Conservation (phyloP, 768 basidiomycete species). For the Pulveroboletus sp. region DNA sequence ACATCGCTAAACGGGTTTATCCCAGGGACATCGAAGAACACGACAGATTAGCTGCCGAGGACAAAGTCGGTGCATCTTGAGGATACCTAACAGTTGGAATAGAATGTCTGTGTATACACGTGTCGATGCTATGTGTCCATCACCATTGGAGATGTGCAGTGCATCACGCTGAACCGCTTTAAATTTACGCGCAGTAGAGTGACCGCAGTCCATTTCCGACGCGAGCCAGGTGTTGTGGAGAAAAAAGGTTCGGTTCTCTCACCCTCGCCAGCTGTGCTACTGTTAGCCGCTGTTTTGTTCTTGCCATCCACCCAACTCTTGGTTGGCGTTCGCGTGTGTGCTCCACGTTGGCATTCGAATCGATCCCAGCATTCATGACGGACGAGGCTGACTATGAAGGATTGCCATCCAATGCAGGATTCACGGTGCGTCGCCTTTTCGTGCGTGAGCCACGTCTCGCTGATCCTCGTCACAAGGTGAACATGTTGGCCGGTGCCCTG, state of each 20-base stretch:
- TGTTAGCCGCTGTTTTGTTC: not conserved
- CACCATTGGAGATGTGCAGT: too few relatives aligned
- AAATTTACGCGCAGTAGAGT: too few relatives aligned
- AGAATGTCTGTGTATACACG: not conserved
- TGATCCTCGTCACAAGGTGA: constrained; percentile 54
- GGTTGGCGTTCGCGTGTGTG: constrained; percentile 4
- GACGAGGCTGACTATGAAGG: constrained; percentile 62
- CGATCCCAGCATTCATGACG: constrained; percentile 27
- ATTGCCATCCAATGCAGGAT: constrained; percentile 72
- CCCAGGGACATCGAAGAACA: constrained; percentile 74
- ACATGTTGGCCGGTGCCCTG: constrained; percentile 96
- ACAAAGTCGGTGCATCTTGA: constrained; percentile 26
- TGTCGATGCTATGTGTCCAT: too few relatives aligned
- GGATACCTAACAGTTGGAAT: not conserved
- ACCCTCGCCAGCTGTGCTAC: not conserved
- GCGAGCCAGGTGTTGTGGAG: not conserved
- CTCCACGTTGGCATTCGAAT: constrained; percentile 6
- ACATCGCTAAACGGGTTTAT: not conserved
- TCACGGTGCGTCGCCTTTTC: constrained; percentile 47
- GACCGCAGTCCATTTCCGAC: not conserved
- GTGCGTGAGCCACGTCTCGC: constrained; percentile 12
- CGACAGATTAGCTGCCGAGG: constrained; percentile 54
- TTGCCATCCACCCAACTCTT: not conserved
- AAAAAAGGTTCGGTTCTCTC: constrained; percentile 11
- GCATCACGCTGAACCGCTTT: too few relatives aligned